phyloP scores from a whole-genome alignment of 495 filamentous ascomycete species.

The Xylaria intraflava region DNA sequence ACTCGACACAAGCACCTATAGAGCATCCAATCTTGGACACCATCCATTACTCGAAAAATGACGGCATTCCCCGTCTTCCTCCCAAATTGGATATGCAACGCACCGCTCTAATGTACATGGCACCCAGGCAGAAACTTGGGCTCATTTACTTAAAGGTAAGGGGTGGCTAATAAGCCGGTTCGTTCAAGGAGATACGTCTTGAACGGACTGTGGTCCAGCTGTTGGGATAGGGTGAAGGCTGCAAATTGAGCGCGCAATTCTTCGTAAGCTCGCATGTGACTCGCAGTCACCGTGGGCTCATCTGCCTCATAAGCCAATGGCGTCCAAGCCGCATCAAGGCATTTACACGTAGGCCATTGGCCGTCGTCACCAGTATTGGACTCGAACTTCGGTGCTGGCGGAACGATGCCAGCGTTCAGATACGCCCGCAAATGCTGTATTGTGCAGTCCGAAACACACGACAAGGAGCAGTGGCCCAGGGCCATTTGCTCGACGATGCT shows the following conservation, averaged over 20 bases:
- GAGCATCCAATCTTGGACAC: too few species aligned
- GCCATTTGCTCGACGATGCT: slow-evolving; percentile 41
- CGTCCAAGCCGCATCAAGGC: slow-evolving; percentile 31
- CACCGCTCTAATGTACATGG: too few species aligned
- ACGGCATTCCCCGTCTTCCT: too few species aligned
- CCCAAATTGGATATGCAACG: too few species aligned
- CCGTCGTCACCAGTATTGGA: slow-evolving; percentile 21
- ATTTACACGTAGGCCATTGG: slow-evolving; percentile 35
- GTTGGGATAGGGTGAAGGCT: not conserved
- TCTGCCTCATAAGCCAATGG: slow-evolving; percentile 1
- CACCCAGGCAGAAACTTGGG: too few species aligned
- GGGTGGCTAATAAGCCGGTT: not conserved
- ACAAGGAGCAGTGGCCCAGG: slow-evolving; percentile 38
- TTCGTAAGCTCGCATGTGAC: slow-evolving; percentile 1
- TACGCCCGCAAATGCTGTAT: slow-evolving; percentile 34
- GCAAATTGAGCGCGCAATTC: slow-evolving; percentile 4
- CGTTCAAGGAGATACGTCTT: slow-evolving; percentile 4
- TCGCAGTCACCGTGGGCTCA: not conserved
- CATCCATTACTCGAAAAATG: too few species aligned
- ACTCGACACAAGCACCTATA: too few species aligned
- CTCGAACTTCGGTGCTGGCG: slow-evolving; percentile 29
- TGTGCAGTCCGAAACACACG: slow-evolving; percentile 34
- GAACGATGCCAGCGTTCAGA: slow-evolving; percentile 33
- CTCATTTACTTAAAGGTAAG: not conserved
- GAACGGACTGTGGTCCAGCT: slow-evolving; percentile 8